A percentile compares a stretch with the other conserved stretches of the same genome.
Conservation (phyloP, 108 stramenopile species). For the Conticribra guillardii region DNA sequence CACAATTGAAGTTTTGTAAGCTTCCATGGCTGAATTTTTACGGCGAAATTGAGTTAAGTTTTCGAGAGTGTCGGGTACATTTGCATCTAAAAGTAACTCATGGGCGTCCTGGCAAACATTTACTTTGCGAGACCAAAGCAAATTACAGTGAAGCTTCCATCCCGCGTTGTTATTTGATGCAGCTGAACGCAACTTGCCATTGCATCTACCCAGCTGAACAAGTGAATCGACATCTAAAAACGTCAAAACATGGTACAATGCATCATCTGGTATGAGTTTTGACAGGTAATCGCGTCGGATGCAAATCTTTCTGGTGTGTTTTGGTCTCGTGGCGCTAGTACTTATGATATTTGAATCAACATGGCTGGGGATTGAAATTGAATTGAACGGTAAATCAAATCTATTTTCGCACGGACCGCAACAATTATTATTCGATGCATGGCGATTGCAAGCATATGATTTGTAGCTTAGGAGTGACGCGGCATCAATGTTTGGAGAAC, state of each 20-base stretch:
- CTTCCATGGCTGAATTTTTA: conserved; percentile 45
- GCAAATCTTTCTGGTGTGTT: neutral
- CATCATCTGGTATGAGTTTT: conserved; percentile 23
- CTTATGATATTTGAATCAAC: neutral
- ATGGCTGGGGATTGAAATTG: neutral
- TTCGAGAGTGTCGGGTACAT: neutral
- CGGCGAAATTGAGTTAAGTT: neutral
- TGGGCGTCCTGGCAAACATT: conserved; percentile 53
- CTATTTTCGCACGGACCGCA: neutral
- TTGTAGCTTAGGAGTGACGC: neutral
- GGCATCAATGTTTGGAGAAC: too few species aligned
- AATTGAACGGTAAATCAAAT: neutral
- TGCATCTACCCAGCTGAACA: conserved; percentile 16
- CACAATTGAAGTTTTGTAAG: conserved; percentile 51
- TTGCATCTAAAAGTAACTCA: conserved; percentile 13
- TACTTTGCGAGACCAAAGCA: conserved; percentile 63
- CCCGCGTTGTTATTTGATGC: conserved; percentile 55
- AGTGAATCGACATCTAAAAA: conserved; percentile 35
- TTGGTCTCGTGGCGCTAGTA: neutral
- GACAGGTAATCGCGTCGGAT: neutral
- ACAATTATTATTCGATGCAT: neutral
- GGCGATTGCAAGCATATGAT: neutral
- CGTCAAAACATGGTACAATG: conserved; percentile 18
- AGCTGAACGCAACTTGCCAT: conserved; percentile 28
- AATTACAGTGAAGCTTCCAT: conserved; percentile 64